These are phyloP conservation scores for Blastocystis sp. DNA, from an alignment of 352 stramenopile genomes.

Conservation along the genomic window DNA sequence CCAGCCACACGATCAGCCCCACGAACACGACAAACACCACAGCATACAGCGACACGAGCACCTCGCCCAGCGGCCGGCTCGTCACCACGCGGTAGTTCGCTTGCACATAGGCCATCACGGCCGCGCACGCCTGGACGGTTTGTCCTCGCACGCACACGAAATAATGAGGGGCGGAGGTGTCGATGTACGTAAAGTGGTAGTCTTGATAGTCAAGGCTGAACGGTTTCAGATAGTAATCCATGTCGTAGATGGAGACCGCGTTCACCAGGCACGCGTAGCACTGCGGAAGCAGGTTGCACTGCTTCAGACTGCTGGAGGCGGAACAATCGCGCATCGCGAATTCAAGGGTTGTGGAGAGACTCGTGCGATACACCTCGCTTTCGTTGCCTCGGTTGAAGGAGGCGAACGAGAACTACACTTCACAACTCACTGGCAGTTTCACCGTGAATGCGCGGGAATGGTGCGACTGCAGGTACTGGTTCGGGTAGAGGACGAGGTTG, in stretches of 20 bases:
- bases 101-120: background rate
- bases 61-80: background rate
- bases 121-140: background rate
- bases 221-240: conserved; percentile 2
- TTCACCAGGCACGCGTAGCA: conserved; percentile 17
- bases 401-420: conserved; percentile 9
- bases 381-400: background rate
- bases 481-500: background rate
- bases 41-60: background rate
- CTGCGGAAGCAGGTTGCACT: conserved; percentile 22
- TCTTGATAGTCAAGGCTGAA: background rate
- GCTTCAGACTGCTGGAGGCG: background rate
- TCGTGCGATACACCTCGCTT: background rate
- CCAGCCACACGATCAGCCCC: background rate
- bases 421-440: background rate
- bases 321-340: conserved; percentile 23
- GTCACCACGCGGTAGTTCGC: background rate
- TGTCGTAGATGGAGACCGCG: background rate
- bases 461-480: background rate
- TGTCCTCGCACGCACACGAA: conserved; percentile 1
- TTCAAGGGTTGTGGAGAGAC: background rate
- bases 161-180: background rate
- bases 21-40: conserved; percentile 1
- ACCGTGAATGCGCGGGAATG: background rate
- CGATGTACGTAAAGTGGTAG: background rate